Evolutionary conservation across 1,139 yeast genomes (phyloP).

Genomic region (Suhomyces chickasaworum): DNA sequence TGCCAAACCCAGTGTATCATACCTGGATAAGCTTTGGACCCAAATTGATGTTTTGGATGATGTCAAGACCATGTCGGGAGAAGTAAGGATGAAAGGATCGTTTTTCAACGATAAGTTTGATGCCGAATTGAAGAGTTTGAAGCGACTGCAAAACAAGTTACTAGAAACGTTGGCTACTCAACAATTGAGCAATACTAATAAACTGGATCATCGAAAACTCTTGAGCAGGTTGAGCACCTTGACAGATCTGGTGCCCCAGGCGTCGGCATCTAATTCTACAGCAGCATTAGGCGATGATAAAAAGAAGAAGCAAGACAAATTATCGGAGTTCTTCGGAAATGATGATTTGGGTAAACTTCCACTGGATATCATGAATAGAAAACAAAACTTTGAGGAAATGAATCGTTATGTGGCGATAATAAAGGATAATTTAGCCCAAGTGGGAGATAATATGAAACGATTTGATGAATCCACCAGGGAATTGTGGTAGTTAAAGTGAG

Average conservation of each 20-base stretch:
- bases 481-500: conserved; percentile 27
- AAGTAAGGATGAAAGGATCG: conserved; percentile 53
- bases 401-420: conserved; percentile 41
- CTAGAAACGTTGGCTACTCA: conserved; percentile 56
- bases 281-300: conserved; percentile 6
- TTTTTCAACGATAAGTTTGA: conserved; percentile 67
- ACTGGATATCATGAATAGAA: conserved; percentile 22
- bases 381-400: conserved; percentile 43
- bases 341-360: conserved; percentile 16
- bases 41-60: conserved; percentile 87
- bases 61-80: conserved; percentile 64
- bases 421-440: conserved; percentile 32
- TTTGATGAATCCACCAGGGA: conserved; percentile 44
- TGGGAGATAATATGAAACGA: conserved; percentile 44
- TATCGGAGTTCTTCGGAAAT: conserved; percentile 24
- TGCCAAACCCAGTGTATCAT: conserved; percentile 53
- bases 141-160: conserved; percentile 61
- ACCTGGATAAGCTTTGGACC: conserved; percentile 81
- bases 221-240: conserved; percentile 11
- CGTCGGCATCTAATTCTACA: not conserved
- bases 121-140: conserved; percentile 54
- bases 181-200: conserved; percentile 22
- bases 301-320: conserved; percentile 14
- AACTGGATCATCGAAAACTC: conserved; percentile 16
- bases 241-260: conserved; percentile 4